Evolutionary conservation across 306 rosid genomes (phyloP).

Genomic region (Pyrus pyrifolia): DNA sequence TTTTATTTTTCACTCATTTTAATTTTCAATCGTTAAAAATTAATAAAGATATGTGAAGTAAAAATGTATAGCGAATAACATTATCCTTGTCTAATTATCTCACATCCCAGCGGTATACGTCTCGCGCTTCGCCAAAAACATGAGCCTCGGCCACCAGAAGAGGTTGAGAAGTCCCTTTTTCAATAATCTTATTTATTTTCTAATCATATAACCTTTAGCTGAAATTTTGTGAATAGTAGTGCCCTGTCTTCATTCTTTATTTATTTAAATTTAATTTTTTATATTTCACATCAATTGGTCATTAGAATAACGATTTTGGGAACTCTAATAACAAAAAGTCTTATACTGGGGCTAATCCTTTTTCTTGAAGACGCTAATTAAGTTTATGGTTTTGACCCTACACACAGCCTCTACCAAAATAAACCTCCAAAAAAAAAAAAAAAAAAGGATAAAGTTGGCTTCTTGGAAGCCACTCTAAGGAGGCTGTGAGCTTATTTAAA

Average conservation of each 20-base stretch:
- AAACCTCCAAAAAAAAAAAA: neutral
- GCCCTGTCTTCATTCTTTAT: neutral
- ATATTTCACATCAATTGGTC: neutral
- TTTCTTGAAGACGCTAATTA: neutral
- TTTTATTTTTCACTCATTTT: no score
- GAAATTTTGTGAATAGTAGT: constrained; percentile 16
- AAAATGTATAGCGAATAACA: no score
- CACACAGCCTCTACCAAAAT: constrained; percentile 2
- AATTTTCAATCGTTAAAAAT: no score
- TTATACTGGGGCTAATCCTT: neutral
- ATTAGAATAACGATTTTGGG: neutral
- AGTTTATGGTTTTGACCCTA: constrained; percentile 23
- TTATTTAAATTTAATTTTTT: neutral
- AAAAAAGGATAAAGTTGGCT: constrained; percentile 37
- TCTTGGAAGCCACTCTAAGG: constrained; percentile 78
- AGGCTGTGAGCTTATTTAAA: constrained; percentile 25
- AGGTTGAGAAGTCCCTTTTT: constrained; percentile 9
- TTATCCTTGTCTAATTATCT: neutral
- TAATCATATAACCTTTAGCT: constrained; percentile 20
- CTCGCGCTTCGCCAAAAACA: neutral
- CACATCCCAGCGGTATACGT: neutral
- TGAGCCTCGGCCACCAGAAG: neutral
- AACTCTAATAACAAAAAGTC: neutral
- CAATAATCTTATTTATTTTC: neutral
- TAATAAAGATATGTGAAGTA: no score